Evolutionary conservation across 2,329 filamentous ascomycete genomes (phyloP).

Genomic region (Penicillium sp.): DNA sequence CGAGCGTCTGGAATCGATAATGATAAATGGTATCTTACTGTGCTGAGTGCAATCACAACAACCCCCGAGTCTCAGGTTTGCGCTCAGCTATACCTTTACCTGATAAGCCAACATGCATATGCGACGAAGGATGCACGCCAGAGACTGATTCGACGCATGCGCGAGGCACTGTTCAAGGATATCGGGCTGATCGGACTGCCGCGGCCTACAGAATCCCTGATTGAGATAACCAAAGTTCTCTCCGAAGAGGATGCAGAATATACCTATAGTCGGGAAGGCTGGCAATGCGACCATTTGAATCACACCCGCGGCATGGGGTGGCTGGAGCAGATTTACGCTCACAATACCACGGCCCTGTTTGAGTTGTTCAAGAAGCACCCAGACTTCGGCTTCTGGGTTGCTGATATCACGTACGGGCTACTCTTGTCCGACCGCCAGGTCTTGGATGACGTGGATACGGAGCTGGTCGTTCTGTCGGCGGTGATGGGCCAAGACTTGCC

Average conservation of each 20-base stretch:
- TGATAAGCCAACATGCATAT: constrained; percentile 51
- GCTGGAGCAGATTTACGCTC: constrained; percentile 56
- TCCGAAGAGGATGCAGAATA: constrained; percentile 57
- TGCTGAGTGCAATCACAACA: constrained; percentile 44
- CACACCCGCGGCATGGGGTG: constrained; percentile 53
- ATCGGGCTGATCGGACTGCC: constrained; percentile 58
- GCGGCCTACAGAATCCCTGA: constrained; percentile 59
- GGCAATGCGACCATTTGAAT: constrained; percentile 59
- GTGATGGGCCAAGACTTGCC: constrained; percentile 43
- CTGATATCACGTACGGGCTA: constrained; percentile 67
- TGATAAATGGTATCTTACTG: constrained; percentile 22
- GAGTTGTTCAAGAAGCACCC: constrained; percentile 16
- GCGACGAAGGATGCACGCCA: constrained; percentile 18
- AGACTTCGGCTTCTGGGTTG: constrained; percentile 69
- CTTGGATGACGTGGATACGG: constrained; percentile 39
- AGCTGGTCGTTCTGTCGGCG: constrained; percentile 39
- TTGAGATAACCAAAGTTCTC: constrained; percentile 53
- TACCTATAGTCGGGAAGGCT: constrained; percentile 53
- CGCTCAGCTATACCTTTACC: constrained; percentile 55
- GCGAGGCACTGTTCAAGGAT: constrained; percentile 60
- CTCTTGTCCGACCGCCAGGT: constrained; percentile 43
- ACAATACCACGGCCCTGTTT: constrained; percentile 39
- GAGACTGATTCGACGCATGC: constrained; percentile 25
- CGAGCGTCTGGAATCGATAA: constrained; percentile 9
- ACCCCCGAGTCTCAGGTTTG: constrained; percentile 52